Base-by-base conservation (phyloP, 805 yeast species). In the Diddensiella transvaalensis region DNA sequence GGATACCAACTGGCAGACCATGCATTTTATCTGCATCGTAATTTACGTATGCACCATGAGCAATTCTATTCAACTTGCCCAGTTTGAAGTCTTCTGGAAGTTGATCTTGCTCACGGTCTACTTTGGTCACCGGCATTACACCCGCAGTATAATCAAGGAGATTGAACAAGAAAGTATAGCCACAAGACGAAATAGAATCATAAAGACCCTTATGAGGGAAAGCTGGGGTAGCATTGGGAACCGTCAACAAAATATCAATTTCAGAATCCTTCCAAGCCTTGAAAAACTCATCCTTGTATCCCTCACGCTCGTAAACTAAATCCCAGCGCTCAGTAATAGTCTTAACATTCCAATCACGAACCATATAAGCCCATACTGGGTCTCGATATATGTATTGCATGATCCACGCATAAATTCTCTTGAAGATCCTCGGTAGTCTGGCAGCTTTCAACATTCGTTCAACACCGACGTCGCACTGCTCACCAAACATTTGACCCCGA, bases 1-100 rank as follows among this genome's bases (percentile, higher is more conserved):
- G 88, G n/a, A 84, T 65, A 17, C 81, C 78, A 11, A 79, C 81
- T 0, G 87, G 82, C 47, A 82, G 78, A 3, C 82, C 83, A 54
- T 78, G 72, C 61, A 74, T 69, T 51, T 74, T 74, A 44, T 66
- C 73, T 1, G 83, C 75, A 53, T 78, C 73, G 63, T 78, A 81
- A 43, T 71, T 60, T 24, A 66, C 62, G 54, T 71, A 72, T 33
- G 76, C 72, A 19, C 65, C 70, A 39, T 63, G 56, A 44, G 80
- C 85, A 2, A 70, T 59, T 1, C 68, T 70, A 57, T 70, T 74
- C 39, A 63, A 57, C 17, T 53, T 52, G 40, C 52, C 48, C 30
- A 60, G 49, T 24, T 57, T 51, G 54, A 67, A 67, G 30, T 44
- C 59, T 8, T 46, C 44, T 11, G 70, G 70, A 24, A 68, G 52